These are phyloP conservation scores for Stephanodiscus minutulus DNA, from an alignment of 108 stramenopile genomes.

Conservation along the genomic window DNA sequence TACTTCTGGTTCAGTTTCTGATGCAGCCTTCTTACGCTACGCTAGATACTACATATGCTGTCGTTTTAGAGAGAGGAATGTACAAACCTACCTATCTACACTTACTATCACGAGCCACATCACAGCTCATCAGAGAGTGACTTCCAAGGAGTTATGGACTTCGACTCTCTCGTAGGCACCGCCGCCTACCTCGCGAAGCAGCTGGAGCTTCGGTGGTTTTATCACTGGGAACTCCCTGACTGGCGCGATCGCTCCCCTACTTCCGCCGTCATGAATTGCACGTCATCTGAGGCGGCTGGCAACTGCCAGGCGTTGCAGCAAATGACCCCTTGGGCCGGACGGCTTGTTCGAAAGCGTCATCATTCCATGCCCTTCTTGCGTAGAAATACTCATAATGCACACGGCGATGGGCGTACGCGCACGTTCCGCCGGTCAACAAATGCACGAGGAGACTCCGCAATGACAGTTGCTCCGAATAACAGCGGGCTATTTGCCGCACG, in stretches of 20 bases:
- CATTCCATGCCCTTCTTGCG: constrained; percentile 31
- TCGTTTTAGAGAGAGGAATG: too few relatives aligned
- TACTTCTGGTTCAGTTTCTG: too few relatives aligned
- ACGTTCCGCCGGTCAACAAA: background rate
- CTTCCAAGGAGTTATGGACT: too few relatives aligned
- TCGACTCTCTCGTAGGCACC: constrained; percentile 17
- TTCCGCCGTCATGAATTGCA: background rate
- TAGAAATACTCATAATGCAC: constrained; percentile 9
- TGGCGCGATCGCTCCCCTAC: background rate
- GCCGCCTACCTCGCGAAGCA: constrained; percentile 27
- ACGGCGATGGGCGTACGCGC: background rate
- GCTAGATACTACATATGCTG: too few relatives aligned
- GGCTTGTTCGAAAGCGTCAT: constrained; percentile 17
- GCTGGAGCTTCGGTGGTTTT: constrained; percentile 31
- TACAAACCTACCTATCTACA: too few relatives aligned
- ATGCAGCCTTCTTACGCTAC: too few relatives aligned
- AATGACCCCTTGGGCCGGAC: background rate
- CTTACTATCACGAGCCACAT: too few relatives aligned
- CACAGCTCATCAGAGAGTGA: too few relatives aligned
- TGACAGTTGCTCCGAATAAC: background rate
- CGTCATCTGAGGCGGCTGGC: background rate
- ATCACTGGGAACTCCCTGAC: background rate
- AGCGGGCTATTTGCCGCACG: background rate
- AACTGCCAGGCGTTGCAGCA: background rate
- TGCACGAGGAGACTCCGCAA: background rate